Percentiles rank a stretch among this genome's conserved stretches.
Evolutionary conservation across 139 green algal species (phyloP).

Genomic region (Tetratostichococcus sp.): DNA sequence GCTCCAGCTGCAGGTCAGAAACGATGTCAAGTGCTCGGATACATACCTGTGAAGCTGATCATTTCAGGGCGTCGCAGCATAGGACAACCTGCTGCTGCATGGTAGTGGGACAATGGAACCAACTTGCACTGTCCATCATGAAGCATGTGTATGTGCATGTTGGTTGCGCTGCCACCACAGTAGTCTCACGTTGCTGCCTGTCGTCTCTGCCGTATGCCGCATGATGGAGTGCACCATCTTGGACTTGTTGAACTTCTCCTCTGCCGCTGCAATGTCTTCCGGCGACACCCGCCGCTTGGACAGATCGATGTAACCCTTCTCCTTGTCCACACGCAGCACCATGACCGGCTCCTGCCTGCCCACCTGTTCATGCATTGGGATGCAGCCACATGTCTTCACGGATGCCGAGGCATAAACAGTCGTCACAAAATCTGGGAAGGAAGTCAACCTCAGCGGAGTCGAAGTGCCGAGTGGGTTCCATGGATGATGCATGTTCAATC

Average conservation of each 20-base stretch:
- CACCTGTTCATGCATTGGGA: slow-evolving; percentile 73
- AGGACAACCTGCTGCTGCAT: too few relatives aligned
- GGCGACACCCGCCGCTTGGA: slow-evolving; percentile 94
- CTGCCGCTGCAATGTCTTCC: slow-evolving; percentile 81
- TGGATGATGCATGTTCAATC: not conserved
- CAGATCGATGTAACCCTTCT: slow-evolving; percentile 99
- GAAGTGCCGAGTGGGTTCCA: too few relatives aligned
- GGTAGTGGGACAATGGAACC: too few relatives aligned
- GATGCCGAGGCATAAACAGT: too few relatives aligned
- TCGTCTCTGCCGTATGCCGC: slow-evolving; percentile 94
- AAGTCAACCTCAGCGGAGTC: too few relatives aligned
- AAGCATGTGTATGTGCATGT: not conserved
- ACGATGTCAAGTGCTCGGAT: not conserved
- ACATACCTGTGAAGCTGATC: too few relatives aligned
- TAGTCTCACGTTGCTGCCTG: slow-evolving; percentile 33
- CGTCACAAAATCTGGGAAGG: too few relatives aligned
- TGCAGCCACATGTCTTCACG: slow-evolving; percentile 5
- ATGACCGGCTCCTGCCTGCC: slow-evolving; percentile 98
- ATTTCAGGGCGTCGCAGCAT: too few relatives aligned
- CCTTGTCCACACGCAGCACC: slow-evolving; percentile 98
- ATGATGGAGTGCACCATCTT: slow-evolving; percentile 99
- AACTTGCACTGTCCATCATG: too few relatives aligned
- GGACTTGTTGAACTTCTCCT: slow-evolving; percentile 94
- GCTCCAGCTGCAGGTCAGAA: slow-evolving; percentile 38
- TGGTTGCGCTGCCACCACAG: not conserved